These are phyloP conservation scores for Sporothrix dimorphospora DNA, from an alignment of 2,329 filamentous ascomycete genomes.

Conservation along the genomic window DNA sequence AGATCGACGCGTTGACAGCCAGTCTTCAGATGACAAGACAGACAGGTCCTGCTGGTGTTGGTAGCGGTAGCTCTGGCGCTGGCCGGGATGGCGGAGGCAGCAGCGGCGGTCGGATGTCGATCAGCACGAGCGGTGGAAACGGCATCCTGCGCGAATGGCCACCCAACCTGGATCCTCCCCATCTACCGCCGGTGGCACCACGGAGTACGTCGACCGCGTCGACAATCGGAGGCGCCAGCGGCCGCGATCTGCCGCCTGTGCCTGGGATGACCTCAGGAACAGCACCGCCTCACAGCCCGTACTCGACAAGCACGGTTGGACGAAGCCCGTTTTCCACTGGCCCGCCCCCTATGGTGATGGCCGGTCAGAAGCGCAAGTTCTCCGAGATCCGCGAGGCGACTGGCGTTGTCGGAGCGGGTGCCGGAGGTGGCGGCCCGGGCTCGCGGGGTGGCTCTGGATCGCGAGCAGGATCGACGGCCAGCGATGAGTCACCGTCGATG, in stretches of 20 bases:
- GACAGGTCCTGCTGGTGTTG: not conserved
- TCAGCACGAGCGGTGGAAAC: not conserved
- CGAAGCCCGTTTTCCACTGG: conserved; percentile 30
- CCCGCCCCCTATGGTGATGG: conserved; percentile 38
- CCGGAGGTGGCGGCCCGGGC: not conserved
- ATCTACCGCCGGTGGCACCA: not conserved
- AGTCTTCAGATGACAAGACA: conserved; percentile 64
- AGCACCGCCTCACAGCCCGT: conserved; percentile 22
- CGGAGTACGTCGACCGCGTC: not conserved
- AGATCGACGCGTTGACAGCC: conserved; percentile 86
- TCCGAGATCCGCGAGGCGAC: conserved; percentile 37
- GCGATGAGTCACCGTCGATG: conserved; percentile 28
- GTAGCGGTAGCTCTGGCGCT: not conserved
- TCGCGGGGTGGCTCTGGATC: conserved; percentile 15
- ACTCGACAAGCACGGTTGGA: conserved; percentile 19
- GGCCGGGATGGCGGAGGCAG: not conserved
- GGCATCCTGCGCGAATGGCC: conserved; percentile 21
- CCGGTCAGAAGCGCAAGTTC: conserved; percentile 49
- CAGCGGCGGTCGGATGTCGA: not conserved
- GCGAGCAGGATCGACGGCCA: conserved; percentile 14
- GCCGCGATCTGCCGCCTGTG: not conserved
- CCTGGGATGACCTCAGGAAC: not conserved
- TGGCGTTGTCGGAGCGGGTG: conserved; percentile 19
- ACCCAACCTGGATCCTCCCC: not conserved
- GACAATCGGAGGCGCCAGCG: not conserved